phyloP scores from a whole-genome alignment of 2,329 filamentous ascomycete genomes.

The Aspergillus pseudoviridinutans region DNA sequence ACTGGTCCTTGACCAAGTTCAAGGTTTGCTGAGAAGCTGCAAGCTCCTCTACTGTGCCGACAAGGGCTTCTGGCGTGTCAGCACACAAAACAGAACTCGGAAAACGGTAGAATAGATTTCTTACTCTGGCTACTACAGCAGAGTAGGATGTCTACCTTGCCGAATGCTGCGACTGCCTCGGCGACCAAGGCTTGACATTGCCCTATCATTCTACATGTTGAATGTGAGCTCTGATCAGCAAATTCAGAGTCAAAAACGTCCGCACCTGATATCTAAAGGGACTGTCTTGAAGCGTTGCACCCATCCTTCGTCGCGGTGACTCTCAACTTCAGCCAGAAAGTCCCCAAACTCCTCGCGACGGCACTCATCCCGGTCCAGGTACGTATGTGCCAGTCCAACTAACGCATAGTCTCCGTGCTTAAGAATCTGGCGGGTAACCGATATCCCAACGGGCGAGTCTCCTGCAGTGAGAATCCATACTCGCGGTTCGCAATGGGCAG shows the following conservation, averaged over 20 bases:
- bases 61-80: slow-evolving; percentile 57
- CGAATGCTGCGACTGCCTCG: slow-evolving; percentile 79
- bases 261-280: slow-evolving; percentile 54
- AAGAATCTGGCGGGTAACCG: slow-evolving; percentile 74
- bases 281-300: slow-evolving; percentile 67
- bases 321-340: slow-evolving; percentile 61
- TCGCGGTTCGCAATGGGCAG: slow-evolving; percentile 63
- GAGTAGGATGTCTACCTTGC: slow-evolving; percentile 81
- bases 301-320: slow-evolving; percentile 70
- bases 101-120: slow-evolving; percentile 7
- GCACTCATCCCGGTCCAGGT: slow-evolving; percentile 69
- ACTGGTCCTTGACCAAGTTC: slow-evolving; percentile 82
- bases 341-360: slow-evolving; percentile 75
- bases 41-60: slow-evolving; percentile 89
- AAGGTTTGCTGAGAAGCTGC: slow-evolving; percentile 67
- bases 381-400: slow-evolving; percentile 72
- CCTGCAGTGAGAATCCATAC: slow-evolving; percentile 92
- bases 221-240: slow-evolving; percentile 10
- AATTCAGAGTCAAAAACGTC: background rate
- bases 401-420: slow-evolving; percentile 90
- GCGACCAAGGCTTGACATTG: slow-evolving; percentile 84
- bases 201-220: slow-evolving; percentile 48
- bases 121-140: slow-evolving; percentile 84
- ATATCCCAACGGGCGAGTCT: slow-evolving; percentile 77
- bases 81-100: background rate